A percentile compares a stretch with the other conserved stretches of the same genome.
These are phyloP conservation scores for Microbotryum scabiosae DNA, from an alignment of 1,284 basidiomycete genomes.

Conservation along the genomic window DNA sequence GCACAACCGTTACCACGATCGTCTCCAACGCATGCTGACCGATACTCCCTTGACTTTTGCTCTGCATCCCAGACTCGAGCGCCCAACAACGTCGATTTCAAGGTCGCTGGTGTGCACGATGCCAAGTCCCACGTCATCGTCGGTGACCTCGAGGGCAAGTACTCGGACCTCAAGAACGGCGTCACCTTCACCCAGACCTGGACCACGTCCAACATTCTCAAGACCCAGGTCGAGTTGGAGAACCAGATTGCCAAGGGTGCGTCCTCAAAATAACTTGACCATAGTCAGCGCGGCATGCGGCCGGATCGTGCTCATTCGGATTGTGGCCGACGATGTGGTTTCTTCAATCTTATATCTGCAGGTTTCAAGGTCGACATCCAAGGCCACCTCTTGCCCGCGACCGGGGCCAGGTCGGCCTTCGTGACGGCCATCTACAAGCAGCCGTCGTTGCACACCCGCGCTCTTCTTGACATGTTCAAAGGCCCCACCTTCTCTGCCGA, in stretches of 20 bases:
- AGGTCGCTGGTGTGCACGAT: constrained; percentile 66
- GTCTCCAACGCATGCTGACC: too few relatives aligned
- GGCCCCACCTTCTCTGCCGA: constrained; percentile 96
- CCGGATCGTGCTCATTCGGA: neutral
- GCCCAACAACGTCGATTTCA: constrained; percentile 50
- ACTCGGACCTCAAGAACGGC: constrained; percentile 84
- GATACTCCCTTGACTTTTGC: too few relatives aligned
- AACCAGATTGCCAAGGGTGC: constrained; percentile 86
- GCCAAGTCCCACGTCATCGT: constrained; percentile 61
- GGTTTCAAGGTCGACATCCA: constrained; percentile 88
- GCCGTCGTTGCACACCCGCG: constrained; percentile 88
- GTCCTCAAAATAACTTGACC: neutral
- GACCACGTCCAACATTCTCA: constrained; percentile 81
- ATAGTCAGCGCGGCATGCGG: neutral
- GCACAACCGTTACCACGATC: too few relatives aligned
- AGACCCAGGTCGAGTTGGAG: constrained; percentile 87
- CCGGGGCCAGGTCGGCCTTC: constrained; percentile 68
- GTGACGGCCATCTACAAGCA: constrained; percentile 87
- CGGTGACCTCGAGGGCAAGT: constrained; percentile 75
- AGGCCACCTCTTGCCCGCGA: constrained; percentile 77
- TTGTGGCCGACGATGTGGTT: neutral
- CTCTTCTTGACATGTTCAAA: constrained; percentile 90
- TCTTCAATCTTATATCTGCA: constrained; percentile 2
- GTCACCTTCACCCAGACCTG: constrained; percentile 85
- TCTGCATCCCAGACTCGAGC: constrained; percentile 69